phyloP scores from a whole-genome alignment of 2,329 filamentous ascomycete species.

The Cytospora piceicola region DNA sequence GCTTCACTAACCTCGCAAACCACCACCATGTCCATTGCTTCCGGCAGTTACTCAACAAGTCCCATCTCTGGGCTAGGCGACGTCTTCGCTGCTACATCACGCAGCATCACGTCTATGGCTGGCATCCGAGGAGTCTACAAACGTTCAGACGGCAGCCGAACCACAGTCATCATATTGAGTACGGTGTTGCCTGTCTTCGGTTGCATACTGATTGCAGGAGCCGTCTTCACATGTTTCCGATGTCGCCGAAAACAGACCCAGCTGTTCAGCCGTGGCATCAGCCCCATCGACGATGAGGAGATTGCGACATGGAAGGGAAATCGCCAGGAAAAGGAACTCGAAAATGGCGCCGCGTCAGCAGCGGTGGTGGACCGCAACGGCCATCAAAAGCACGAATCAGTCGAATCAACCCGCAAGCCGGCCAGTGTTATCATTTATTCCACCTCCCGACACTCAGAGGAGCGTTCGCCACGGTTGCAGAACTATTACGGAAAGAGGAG shows the following conservation, averaged over 20 bases:
- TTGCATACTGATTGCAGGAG: slow-evolving; percentile 43
- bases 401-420: slow-evolving; percentile 47
- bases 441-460: slow-evolving; percentile 38
- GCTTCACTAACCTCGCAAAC: slow-evolving; percentile 1
- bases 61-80: slow-evolving; percentile 1
- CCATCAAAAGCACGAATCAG: slow-evolving; percentile 44
- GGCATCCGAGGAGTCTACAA: slow-evolving; percentile 1
- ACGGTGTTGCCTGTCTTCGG: slow-evolving; percentile 53
- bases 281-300: slow-evolving; percentile 67
- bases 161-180: slow-evolving; percentile 55
- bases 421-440: slow-evolving; percentile 61
- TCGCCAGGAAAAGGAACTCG: slow-evolving; percentile 45
- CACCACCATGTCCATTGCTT: neutral
- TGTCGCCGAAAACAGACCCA: slow-evolving; percentile 44
- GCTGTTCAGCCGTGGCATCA: slow-evolving; percentile 59
- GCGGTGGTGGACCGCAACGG: slow-evolving; percentile 38
- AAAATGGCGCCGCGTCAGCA: slow-evolving; percentile 63
- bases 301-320: slow-evolving; percentile 65
- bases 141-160: slow-evolving; percentile 38
- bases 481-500: slow-evolving; percentile 34
- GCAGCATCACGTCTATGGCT: slow-evolving; percentile 4
- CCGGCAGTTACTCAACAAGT: slow-evolving; percentile 2
- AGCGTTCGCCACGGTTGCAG: slow-evolving; percentile 36
- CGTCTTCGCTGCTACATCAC: slow-evolving; percentile 3
- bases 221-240: slow-evolving; percentile 45